Evolutionary conservation across 257 asterid genomes (phyloP), one percentile per base, ranked within the genome.

Genomic region (Solanum corneliomulleri): DNA sequence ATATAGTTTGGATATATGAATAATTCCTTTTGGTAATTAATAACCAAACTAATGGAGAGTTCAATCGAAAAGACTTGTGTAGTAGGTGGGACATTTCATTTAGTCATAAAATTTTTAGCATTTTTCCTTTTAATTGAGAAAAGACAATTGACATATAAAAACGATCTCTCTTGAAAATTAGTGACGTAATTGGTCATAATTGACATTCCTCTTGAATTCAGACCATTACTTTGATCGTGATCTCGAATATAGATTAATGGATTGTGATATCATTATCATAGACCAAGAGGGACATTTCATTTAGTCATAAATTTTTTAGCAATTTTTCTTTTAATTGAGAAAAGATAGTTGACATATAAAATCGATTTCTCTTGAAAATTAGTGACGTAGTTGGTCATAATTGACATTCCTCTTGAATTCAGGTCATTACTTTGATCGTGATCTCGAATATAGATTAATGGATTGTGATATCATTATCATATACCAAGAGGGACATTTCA

Each of bases 141-240:
- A 12, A 6, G 35, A 64, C 6, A 25, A 3, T 64, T 64, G 20
- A 5, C 33, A 25, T 25, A 25, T 1, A 64, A 52, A 64, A 64
- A n/a, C 4, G 23, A 11, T 0, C 9, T 0, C 2, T n/a, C 1
- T 0, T 11, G 1, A 64, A 3, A 11, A n/a, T 10, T 1, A 64
- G 25, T 64, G 8, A 25, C 3, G 10, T 64, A 10, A 9, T 64
- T 64, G 18, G 1, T 64, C 29, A 29, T 29, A 29, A 29, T 1
- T 29, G 29, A 29, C 2, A 29, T 29, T 29, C 29, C 29, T 29
- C 2, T 29, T 29, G 29, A 29, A 29, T 29, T 29, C 29, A 29
- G 2, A 2, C 2, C 29, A 29, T 29, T 29, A 29, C 29, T 29
- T 29, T 1, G 29, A 29, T 29, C 29, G 29, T 29, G 29, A 29